A percentile compares a stretch with the other conserved stretches of the same genome.
Conservation (phyloP, 441 rosid genomes). For the Lepidium campestre region DNA sequence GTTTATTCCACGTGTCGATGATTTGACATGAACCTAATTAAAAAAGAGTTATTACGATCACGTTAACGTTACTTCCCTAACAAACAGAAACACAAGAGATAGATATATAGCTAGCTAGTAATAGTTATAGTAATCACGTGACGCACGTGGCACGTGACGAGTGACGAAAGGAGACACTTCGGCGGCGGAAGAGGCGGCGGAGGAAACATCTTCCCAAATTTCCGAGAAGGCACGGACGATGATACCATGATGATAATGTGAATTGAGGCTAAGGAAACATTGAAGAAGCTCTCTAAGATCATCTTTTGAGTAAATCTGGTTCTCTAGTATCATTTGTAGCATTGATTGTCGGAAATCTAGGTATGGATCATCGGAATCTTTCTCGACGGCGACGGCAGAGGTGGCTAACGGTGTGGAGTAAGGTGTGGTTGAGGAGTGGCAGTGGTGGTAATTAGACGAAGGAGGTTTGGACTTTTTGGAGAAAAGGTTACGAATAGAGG, state of each 20-base stretch:
- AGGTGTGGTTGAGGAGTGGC: slow-evolving; percentile 8
- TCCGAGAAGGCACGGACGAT: slow-evolving; percentile 58
- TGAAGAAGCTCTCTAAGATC: slow-evolving; percentile 62
- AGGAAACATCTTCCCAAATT: slow-evolving; percentile 61
- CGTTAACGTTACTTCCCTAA: neutral
- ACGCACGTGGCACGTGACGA: neutral
- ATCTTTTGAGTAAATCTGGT: slow-evolving; percentile 54
- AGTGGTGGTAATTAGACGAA: slow-evolving; percentile 2
- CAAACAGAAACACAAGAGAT: neutral
- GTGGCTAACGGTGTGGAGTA: neutral
- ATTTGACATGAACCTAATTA: neutral
- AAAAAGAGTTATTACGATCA: slow-evolving; percentile 5
- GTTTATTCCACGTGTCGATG: neutral
- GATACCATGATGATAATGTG: slow-evolving; percentile 50
- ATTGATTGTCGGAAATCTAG: slow-evolving; percentile 65
- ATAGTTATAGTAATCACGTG: slow-evolving; percentile 8
- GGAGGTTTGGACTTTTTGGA: slow-evolving; percentile 18
- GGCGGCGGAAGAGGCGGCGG: slow-evolving; percentile 21
- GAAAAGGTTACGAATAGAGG: slow-evolving; percentile 29
- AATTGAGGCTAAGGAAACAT: slow-evolving; percentile 57
- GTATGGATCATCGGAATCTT: slow-evolving; percentile 70
- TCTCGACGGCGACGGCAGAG: slow-evolving; percentile 55
- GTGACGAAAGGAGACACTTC: slow-evolving; percentile 5
- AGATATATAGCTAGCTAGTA: neutral
- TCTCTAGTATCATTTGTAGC: slow-evolving; percentile 64